A percentile compares a stretch with the other conserved stretches of the same genome.
These are phyloP conservation scores for Fusarium dimerum DNA, from an alignment of 2,329 filamentous ascomycete species.

Conservation along the genomic window DNA sequence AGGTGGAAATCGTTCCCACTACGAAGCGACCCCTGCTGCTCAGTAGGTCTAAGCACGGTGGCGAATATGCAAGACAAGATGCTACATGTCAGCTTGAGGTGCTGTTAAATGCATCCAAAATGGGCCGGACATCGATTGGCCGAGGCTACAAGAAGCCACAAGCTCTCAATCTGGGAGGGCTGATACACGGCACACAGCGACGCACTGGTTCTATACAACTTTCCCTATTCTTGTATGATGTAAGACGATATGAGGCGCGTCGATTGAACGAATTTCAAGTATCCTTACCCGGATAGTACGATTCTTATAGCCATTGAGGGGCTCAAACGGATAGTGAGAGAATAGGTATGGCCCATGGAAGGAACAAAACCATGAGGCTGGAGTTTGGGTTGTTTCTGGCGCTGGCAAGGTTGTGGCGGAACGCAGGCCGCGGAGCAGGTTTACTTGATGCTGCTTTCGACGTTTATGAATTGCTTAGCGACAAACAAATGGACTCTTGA, in stretches of 20 bases:
- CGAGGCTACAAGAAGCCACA: not conserved
- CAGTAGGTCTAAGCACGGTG: conserved; percentile 19
- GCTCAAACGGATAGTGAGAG: conserved; percentile 18
- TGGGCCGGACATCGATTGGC: not conserved
- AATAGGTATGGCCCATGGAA: conserved; percentile 12
- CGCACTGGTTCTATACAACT: conserved; percentile 7
- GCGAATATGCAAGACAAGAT: not conserved
- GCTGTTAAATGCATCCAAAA: conserved; percentile 3
- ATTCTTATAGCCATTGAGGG: conserved; percentile 9
- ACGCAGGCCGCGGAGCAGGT: conserved; percentile 18
- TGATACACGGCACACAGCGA: conserved; percentile 1
- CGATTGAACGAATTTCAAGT: conserved; percentile 23
- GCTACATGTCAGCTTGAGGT: not conserved
- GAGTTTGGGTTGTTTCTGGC: conserved; percentile 32
- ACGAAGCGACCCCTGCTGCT: conserved; percentile 30
- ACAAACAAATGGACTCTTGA: not conserved
- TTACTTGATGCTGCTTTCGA: conserved; percentile 22
- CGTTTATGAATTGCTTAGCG: conserved; percentile 25
- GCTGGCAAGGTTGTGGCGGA: conserved; percentile 17
- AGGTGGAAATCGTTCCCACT: conserved; percentile 37
- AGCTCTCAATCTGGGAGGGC: not conserved
- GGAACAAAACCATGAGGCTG: conserved; percentile 21
- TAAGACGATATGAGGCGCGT: conserved; percentile 32
- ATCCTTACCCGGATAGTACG: conserved; percentile 12
- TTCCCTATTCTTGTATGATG: conserved; percentile 29